Conservation (phyloP, 1,284 basidiomycete species). For the Naganishia sp. region DNA sequence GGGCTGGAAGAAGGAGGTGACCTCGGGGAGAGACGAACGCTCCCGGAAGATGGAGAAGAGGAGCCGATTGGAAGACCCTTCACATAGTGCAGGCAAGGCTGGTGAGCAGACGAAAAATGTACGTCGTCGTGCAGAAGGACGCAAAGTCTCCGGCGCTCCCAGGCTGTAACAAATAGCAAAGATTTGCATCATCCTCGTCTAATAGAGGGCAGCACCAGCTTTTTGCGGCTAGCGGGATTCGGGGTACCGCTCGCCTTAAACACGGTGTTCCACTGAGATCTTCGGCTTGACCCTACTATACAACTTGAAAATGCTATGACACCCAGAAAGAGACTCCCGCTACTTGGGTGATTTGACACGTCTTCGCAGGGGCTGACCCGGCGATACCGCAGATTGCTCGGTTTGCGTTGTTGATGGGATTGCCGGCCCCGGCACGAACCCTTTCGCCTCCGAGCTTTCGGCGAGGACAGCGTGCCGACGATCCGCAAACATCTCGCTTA, state of each 20-base stretch:
- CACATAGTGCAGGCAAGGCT: too few relatives aligned
- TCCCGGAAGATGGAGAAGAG: constrained; percentile 17
- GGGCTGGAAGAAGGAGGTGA: neutral
- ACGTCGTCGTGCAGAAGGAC: constrained; percentile 4
- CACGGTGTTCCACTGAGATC: neutral
- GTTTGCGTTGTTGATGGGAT: neutral
- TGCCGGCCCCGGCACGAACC: neutral
- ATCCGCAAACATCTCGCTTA: constrained; percentile 14
- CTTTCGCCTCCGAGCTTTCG: neutral
- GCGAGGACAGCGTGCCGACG: neutral
- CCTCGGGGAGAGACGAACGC: neutral
- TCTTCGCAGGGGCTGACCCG: too few relatives aligned
- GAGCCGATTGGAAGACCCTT: constrained; percentile 6
- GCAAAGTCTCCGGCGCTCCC: constrained; percentile 3
- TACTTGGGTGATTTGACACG: too few relatives aligned
- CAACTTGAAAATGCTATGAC: too few relatives aligned
- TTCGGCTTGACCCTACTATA: too few relatives aligned
- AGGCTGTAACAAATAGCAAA: constrained; percentile 3
- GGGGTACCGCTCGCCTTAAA: too few relatives aligned
- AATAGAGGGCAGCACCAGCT: too few relatives aligned
- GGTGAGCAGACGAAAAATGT: constrained; percentile 5
- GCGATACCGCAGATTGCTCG: too few relatives aligned
- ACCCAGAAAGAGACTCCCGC: too few relatives aligned
- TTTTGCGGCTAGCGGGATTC: too few relatives aligned
- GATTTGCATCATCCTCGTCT: too few relatives aligned